Conservation (phyloP, 2,329 filamentous ascomycete genomes). For the Thielaviopsis ethacetica region DNA sequence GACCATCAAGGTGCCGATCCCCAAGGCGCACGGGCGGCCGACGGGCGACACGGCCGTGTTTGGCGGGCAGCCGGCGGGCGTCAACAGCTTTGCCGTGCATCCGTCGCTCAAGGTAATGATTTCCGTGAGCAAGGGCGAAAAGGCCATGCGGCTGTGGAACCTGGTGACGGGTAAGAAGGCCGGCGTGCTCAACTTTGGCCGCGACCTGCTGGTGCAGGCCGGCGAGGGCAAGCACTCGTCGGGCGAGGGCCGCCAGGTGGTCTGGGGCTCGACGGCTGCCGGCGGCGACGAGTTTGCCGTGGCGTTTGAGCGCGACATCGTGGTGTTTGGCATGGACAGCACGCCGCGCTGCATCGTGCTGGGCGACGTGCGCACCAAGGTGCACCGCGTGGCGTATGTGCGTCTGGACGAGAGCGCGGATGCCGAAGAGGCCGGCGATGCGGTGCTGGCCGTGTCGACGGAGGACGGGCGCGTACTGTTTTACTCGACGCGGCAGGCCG, state of each 20-base stretch:
- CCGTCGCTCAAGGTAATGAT: conserved; percentile 96
- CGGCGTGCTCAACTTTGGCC: conserved; percentile 72
- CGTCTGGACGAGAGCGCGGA: conserved; percentile 32
- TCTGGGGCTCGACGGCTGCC: conserved; percentile 58
- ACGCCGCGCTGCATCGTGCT: conserved; percentile 60
- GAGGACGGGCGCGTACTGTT: conserved; percentile 82
- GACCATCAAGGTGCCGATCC: conserved; percentile 74
- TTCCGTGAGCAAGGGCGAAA: conserved; percentile 76
- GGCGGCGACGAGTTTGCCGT: conserved; percentile 73
- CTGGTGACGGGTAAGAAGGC: conserved; percentile 92
- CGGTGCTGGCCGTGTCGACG: conserved; percentile 60
- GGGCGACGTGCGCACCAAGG: conserved; percentile 53
- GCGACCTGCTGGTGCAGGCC: conserved; percentile 53
- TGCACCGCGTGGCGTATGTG: conserved; percentile 69
- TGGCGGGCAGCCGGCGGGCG: conserved; percentile 66
- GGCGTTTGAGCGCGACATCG: conserved; percentile 68
- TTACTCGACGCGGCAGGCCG: conserved; percentile 48
- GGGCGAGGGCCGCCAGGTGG: conserved; percentile 68
- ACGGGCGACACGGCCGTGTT: conserved; percentile 78
- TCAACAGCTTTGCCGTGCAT: conserved; percentile 91
- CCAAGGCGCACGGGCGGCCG: conserved; percentile 63
- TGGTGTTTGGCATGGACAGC: conserved; percentile 81
- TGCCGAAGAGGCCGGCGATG: conserved; percentile 18
- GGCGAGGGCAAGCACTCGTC: conserved; percentile 62
- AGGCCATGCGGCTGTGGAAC: conserved; percentile 89